Conservation (phyloP, 495 filamentous ascomycete species). For the Penicillium maclennaniae region DNA sequence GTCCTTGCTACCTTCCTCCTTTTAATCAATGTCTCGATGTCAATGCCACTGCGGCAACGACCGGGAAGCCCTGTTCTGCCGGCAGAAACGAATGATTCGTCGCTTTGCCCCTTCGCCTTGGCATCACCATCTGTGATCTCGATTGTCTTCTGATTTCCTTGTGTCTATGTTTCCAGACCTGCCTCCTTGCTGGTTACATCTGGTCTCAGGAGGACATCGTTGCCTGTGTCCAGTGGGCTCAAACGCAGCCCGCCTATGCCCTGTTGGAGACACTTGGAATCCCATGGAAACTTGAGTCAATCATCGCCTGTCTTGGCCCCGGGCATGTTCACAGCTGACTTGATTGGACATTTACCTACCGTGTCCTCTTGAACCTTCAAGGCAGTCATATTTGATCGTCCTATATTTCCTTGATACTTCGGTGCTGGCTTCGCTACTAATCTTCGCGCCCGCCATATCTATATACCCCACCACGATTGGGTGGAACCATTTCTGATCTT, state of each 20-base stretch:
- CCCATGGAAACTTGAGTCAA: slow-evolving; percentile 28
- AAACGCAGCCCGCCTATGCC: slow-evolving; percentile 14
- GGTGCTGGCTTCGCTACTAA: neutral
- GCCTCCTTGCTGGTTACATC: neutral
- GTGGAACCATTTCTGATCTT: neutral
- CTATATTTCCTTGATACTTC: neutral
- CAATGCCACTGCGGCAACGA: neutral
- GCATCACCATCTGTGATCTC: neutral
- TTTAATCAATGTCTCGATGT: neutral
- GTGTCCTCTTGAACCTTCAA: slow-evolving; percentile 11
- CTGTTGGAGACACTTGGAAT: slow-evolving; percentile 26
- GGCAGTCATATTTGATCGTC: neutral
- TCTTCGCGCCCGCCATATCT: slow-evolving; percentile 2
- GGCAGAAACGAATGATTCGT: slow-evolving; percentile 13
- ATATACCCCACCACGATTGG: neutral
- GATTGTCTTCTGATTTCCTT: neutral
- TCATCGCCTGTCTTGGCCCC: slow-evolving; percentile 5
- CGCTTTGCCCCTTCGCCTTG: slow-evolving; percentile 12
- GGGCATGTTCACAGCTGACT: slow-evolving; percentile 16
- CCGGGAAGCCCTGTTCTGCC: slow-evolving; percentile 5
- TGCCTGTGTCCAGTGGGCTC: slow-evolving; percentile 23
- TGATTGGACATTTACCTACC: slow-evolving; percentile 1
- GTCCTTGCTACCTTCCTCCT: neutral
- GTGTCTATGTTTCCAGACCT: neutral
- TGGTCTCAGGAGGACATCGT: neutral